Evolutionary conservation across 2,329 filamentous ascomycete genomes (phyloP).

Genomic region (Penicillium vulpinum): DNA sequence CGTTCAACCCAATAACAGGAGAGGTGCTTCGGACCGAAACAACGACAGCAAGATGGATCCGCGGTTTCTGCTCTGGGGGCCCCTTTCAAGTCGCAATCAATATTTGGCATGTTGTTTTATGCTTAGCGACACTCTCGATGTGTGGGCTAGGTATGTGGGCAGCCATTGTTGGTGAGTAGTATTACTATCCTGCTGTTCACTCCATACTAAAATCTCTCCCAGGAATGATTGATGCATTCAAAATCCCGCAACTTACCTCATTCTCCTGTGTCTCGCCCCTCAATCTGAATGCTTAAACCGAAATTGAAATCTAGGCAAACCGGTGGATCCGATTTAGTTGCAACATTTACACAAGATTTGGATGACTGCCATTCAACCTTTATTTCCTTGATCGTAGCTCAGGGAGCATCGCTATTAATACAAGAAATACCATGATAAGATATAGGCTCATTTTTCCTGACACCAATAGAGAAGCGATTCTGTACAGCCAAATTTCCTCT

Average conservation of each 20-base stretch:
- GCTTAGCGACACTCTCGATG: not conserved
- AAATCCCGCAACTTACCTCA: not conserved
- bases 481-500: no score
- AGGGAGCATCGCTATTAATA: no score
- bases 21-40: not conserved
- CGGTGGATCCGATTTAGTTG: not conserved
- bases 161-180: not conserved
- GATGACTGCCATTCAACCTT: no score
- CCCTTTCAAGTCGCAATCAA: not conserved
- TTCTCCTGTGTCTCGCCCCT: not conserved
- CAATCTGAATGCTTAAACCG: slow-evolving; percentile 18
- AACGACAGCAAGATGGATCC: not conserved
- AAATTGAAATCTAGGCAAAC: not conserved
- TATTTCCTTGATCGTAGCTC: no score
- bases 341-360: no score
- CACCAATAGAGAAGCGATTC: no score
- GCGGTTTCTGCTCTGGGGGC: not conserved
- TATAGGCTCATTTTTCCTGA: no score
- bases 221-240: not conserved
- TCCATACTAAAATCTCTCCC: not conserved
- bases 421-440: no score
- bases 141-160: not conserved
- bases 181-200: not conserved
- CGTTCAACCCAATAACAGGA: not conserved
- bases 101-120: not conserved